Percentiles rank a stretch among this genome's conserved stretches.
phyloP scores from a whole-genome alignment of 495 filamentous ascomycete genomes.

The Penicillium fimorum region DNA sequence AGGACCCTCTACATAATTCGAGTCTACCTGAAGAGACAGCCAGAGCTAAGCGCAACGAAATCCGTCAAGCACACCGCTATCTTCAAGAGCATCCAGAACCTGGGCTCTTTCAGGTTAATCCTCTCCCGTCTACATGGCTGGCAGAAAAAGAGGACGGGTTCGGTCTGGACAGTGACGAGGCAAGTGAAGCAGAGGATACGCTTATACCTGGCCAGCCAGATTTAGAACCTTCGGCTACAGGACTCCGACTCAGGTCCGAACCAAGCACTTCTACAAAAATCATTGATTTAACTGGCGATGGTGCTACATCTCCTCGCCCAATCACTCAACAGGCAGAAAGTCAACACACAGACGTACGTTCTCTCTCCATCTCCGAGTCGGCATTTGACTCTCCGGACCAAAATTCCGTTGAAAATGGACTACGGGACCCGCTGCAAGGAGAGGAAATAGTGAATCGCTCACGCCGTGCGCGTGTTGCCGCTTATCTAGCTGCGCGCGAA shows the following conservation, averaged over 20 bases:
- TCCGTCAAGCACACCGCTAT: slow-evolving; percentile 30
- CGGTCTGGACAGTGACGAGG: neutral
- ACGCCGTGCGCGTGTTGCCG: slow-evolving; percentile 18
- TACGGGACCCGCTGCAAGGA: neutral
- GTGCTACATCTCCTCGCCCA: neutral
- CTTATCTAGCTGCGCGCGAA: slow-evolving; percentile 41
- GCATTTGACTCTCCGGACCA: slow-evolving; percentile 22
- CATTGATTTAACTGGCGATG: neutral
- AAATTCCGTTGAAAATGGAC: neutral
- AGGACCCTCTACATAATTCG: neutral
- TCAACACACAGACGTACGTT: slow-evolving; percentile 13
- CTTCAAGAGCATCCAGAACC: slow-evolving; percentile 24
- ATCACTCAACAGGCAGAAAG: slow-evolving; percentile 11
- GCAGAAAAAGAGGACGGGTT: slow-evolving; percentile 18
- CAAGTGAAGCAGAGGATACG: slow-evolving; percentile 1
- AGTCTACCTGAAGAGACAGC: neutral
- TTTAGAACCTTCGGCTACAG: neutral
- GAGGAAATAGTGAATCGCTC: neutral
- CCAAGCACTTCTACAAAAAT: neutral
- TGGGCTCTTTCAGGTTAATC: slow-evolving; percentile 23
- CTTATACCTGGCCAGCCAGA: neutral
- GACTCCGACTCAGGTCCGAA: neutral
- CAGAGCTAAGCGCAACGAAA: slow-evolving; percentile 24
- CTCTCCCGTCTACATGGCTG: slow-evolving; percentile 34
- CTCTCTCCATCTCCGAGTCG: slow-evolving; percentile 23